These are phyloP conservation scores for Aspergillus calidoustus DNA, from an alignment of 2,329 filamentous ascomycete genomes.

Conservation along the genomic window DNA sequence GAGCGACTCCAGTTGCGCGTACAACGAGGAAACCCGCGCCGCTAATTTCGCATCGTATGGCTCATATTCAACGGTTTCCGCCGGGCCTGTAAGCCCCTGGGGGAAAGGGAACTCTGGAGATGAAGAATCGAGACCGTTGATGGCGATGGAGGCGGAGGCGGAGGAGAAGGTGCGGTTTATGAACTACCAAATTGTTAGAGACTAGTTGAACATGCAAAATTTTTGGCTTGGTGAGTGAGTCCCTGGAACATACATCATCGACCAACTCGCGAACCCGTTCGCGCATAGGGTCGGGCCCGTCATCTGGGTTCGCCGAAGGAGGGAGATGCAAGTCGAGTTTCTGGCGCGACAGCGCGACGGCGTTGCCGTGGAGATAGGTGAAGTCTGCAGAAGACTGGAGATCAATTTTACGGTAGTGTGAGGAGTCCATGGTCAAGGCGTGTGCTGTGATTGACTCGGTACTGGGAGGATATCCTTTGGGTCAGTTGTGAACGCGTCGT, in stretches of 20 bases:
- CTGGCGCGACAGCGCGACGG: conserved; percentile 48
- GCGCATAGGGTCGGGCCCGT: conserved; percentile 48
- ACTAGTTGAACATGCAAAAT: not conserved
- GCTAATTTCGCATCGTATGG: conserved; percentile 51
- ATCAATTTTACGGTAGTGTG: conserved; percentile 55
- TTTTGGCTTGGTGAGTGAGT: not conserved
- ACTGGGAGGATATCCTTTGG: conserved; percentile 5
- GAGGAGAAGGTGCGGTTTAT: conserved; percentile 50
- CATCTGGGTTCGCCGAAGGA: conserved; percentile 46
- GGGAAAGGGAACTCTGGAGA: conserved; percentile 38
- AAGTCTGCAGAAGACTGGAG: conserved; percentile 56
- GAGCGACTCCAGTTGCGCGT: conserved; percentile 53
- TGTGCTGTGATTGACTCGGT: not conserved
- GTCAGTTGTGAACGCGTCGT: not conserved
- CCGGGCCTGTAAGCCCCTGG: conserved; percentile 38
- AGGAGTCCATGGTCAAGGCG: conserved; percentile 29
- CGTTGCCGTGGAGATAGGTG: conserved; percentile 53
- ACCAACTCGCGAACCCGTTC: conserved; percentile 48
- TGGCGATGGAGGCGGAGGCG: conserved; percentile 50
- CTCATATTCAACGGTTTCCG: conserved; percentile 54
- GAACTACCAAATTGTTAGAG: conserved; percentile 37
- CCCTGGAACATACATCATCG: conserved; percentile 38
- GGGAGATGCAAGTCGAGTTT: conserved; percentile 56
- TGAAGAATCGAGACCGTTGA: conserved; percentile 52
- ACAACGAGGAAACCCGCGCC: conserved; percentile 48